These are phyloP conservation scores for Penicillium hesseltinei DNA, from an alignment of 2,329 filamentous ascomycete genomes.

Conservation along the genomic window DNA sequence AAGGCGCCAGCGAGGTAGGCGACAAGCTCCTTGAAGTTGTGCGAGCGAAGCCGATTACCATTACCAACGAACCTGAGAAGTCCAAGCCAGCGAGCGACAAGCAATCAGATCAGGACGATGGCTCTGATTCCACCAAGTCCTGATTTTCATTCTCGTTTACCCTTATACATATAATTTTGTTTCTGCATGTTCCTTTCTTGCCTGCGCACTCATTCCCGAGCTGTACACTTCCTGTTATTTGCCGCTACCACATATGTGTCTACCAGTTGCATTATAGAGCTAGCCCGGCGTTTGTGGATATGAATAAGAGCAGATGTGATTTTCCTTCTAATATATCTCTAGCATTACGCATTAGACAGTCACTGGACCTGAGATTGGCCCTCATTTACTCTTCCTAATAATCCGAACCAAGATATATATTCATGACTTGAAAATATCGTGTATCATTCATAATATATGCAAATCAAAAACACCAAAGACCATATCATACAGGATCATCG, in stretches of 20 bases:
- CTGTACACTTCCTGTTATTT: constrained; percentile 17
- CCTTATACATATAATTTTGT: constrained; percentile 16
- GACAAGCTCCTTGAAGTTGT: constrained; percentile 60
- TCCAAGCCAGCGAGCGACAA: constrained; percentile 9
- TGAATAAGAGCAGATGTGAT: not conserved
- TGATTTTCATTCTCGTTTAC: constrained; percentile 4
- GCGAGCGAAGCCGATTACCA: constrained; percentile 37
- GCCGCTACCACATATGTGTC: constrained; percentile 15
- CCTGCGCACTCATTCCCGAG: constrained; percentile 1
- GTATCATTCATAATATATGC: not conserved
- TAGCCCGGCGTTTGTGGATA: constrained; percentile 21
- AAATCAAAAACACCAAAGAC: not conserved
- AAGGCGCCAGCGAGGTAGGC: constrained; percentile 73
- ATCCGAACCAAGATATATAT: too few relatives aligned
- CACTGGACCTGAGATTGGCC: too few relatives aligned
- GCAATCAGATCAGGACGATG: constrained; percentile 8
- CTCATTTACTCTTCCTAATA: too few relatives aligned
- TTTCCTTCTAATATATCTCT: not conserved
- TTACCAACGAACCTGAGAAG: constrained; percentile 14
- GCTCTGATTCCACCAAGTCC: constrained; percentile 16
- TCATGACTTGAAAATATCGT: not conserved
- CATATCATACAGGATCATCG: not conserved
- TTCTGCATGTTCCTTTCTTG: not conserved
- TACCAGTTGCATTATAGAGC: constrained; percentile 19
- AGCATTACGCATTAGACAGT: not conserved